A percentile compares a stretch with the other conserved stretches of the same genome.
Evolutionary conservation across 1,139 yeast species (phyloP).

Genomic region (Hyphopichia burtonii): DNA sequence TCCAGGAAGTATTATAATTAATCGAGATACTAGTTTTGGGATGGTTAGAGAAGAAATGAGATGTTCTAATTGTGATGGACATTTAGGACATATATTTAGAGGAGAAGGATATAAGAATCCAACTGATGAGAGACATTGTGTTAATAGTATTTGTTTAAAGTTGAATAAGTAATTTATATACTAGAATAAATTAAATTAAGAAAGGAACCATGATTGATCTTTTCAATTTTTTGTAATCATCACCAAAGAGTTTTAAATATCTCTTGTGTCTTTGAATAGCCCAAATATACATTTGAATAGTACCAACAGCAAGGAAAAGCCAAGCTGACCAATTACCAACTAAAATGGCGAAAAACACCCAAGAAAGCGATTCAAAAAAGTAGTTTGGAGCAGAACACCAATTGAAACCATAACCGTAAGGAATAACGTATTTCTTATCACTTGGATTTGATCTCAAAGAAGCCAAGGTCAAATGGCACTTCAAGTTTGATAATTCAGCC

Average conservation of each 20-base stretch:
- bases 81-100: slow-evolving; percentile 88
- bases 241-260: slow-evolving; percentile 70
- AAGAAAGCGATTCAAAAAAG: slow-evolving; percentile 76
- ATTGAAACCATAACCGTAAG: slow-evolving; percentile 46
- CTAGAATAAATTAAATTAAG: slow-evolving; percentile 1
- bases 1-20: slow-evolving; percentile 69
- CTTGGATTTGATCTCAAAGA: slow-evolving; percentile 47
- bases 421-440: slow-evolving; percentile 34
- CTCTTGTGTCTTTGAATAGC: slow-evolving; percentile 70
- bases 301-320: slow-evolving; percentile 67
- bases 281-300: slow-evolving; percentile 80
- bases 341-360: slow-evolving; percentile 68
- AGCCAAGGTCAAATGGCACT: slow-evolving; percentile 63
- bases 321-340: slow-evolving; percentile 78
- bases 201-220: slow-evolving; percentile 66
- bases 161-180: slow-evolving; percentile 39
- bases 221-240: slow-evolving; percentile 64
- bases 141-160: slow-evolving; percentile 78
- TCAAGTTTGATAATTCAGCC: slow-evolving; percentile 71
- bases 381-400: slow-evolving; percentile 76
- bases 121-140: slow-evolving; percentile 93
- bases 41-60: slow-evolving; percentile 86
- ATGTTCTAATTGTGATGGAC: slow-evolving; percentile 89
- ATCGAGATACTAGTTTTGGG: slow-evolving; percentile 64
- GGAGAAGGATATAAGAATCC: slow-evolving; percentile 95